Evolutionary conservation across 2,329 filamentous ascomycete genomes (phyloP), one percentile per base, ranked within the genome.

Genomic region (Epichloe hybrida): DNA sequence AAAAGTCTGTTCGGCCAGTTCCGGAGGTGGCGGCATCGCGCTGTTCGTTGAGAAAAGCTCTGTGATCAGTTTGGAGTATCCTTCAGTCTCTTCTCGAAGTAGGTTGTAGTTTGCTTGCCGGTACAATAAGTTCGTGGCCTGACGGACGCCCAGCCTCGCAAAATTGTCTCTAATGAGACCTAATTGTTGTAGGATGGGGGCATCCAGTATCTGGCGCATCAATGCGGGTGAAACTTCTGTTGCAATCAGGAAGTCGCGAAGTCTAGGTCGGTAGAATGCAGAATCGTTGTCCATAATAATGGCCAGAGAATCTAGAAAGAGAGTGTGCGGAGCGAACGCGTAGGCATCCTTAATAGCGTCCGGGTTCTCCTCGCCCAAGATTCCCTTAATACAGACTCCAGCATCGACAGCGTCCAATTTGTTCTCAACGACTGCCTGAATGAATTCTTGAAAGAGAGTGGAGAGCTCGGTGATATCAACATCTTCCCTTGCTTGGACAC

Each of bases 31-130:
- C 21, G 82, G 81, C 50, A 84, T 81, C 54, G 79, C 81, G 58
- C 83, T 83, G 60, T 86, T 88, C 0, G 86, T 94, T 7, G 88
- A 91, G 67, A 96, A 98, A 35, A 97, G 82, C 65, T 98, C 93
- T 0, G 91, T 96, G 53, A 95, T 82, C 45, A 98, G 79, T 66
- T 98, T 98, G 0, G 93, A 90, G 64, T 95, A 98, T 40, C 94
- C 93, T 68, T 98, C 93, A 0, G 88, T 88, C 67, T 98, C 93
- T 69, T 98, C 93, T 43, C 93, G 83, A 20, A 98, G 73, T 7
- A 98, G 72, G 61, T 98, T 98, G 72, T 95, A 97, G 66, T 95
- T 97, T 13, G 91, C 88, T 67, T 97, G 93, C 53, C 90, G 84
- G 66, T 98, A 98, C 0, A 98, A 77, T 4, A 93, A 75, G 59